Evolutionary conservation across 306 rosid genomes (phyloP).

Genomic region (Begonia peltatifolia): DNA sequence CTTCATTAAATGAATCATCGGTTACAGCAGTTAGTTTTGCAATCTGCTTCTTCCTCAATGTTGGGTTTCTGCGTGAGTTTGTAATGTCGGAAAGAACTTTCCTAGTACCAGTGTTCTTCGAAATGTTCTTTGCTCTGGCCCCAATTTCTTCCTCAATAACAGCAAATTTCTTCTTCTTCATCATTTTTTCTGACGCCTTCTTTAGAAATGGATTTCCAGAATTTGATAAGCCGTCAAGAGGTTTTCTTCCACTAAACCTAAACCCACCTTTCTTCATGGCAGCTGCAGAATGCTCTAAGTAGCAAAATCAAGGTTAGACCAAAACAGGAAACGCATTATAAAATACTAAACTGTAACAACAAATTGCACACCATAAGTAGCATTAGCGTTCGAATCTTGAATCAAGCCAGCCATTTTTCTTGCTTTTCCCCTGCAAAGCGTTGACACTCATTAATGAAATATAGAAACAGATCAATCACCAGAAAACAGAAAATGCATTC

Average conservation of each 20-base stretch:
- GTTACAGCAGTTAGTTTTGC: conserved; percentile 17
- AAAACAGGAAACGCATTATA: too few species aligned
- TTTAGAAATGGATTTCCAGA: conserved; percentile 19
- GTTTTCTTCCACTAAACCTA: conserved; percentile 33
- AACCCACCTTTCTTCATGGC: conserved; percentile 21
- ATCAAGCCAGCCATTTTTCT: too few species aligned
- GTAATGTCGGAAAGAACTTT: conserved; percentile 53
- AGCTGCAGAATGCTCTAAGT: too few species aligned
- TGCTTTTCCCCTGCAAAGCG: too few species aligned
- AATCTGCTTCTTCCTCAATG: conserved; percentile 17
- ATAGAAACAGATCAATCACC: too few species aligned
- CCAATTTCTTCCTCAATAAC: conserved; percentile 16
- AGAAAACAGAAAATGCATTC: too few species aligned
- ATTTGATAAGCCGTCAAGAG: conserved; percentile 41
- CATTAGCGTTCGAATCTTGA: too few species aligned
- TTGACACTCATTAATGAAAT: too few species aligned
- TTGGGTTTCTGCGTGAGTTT: conserved; percentile 19
- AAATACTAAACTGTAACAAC: too few species aligned
- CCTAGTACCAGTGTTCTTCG: conserved; percentile 26
- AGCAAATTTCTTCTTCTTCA: conserved; percentile 14
- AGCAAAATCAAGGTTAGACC: too few species aligned
- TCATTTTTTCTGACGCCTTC: conserved; percentile 13
- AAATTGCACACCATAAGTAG: too few species aligned
- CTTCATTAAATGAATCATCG: conserved; percentile 16
- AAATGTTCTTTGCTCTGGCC: conserved; percentile 13